These are phyloP conservation scores for Claviceps citrina DNA, from an alignment of 2,329 filamentous ascomycete genomes.

Conservation along the genomic window DNA sequence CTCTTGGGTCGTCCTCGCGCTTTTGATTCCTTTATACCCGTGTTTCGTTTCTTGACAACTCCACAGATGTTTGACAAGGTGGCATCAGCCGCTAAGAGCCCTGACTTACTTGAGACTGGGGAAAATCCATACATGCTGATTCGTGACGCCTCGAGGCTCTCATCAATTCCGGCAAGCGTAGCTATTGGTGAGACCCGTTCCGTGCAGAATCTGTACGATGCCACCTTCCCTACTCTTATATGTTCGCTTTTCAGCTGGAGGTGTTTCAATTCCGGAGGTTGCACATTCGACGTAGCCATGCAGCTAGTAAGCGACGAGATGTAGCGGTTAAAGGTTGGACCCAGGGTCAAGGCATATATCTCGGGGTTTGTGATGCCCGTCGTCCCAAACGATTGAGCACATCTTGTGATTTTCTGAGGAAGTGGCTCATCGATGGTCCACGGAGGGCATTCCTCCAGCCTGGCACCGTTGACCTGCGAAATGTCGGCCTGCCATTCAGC, in stretches of 20 bases:
- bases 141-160: constrained; percentile 3
- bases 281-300: constrained; percentile 17
- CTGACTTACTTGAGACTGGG: background rate
- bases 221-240: constrained; percentile 21
- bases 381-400: constrained; percentile 15
- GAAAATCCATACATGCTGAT: constrained; percentile 7
- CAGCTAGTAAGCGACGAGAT: constrained; percentile 23
- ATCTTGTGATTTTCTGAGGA: constrained; percentile 16
- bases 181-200: background rate
- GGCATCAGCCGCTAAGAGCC: background rate
- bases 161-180: background rate
- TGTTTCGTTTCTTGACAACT: background rate
- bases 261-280: constrained; percentile 19
- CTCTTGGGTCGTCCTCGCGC: constrained; percentile 1
- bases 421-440: constrained; percentile 22
- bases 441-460: constrained; percentile 12
- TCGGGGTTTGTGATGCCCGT: constrained; percentile 22
- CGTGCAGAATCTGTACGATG: constrained; percentile 20
- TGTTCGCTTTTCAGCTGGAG: constrained; percentile 23
- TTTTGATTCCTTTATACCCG: background rate
- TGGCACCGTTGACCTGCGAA: constrained; percentile 5
- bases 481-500: constrained; percentile 7
- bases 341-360: constrained; percentile 22
- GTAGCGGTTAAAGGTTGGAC: constrained; percentile 22
- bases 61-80: constrained; percentile 2